Base-by-base conservation (phyloP, 1,284 basidiomycete genomes). In the Cryptococcus sp. region DNA sequence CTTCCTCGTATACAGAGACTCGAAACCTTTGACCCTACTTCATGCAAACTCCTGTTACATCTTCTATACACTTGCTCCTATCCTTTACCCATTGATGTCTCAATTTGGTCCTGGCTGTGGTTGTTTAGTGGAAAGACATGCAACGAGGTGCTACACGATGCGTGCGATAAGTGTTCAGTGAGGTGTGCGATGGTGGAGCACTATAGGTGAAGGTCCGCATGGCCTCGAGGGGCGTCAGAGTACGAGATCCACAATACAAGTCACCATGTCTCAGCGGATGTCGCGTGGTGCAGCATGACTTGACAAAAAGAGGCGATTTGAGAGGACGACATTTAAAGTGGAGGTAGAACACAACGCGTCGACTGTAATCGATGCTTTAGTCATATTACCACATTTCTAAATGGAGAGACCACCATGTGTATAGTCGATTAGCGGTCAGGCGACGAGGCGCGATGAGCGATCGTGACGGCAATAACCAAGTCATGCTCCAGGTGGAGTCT, bases 11-110 rank as follows among this genome's bases (percentile, higher is more conserved):
- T 39, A 47, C 41, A 54, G 25, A 41, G 16, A 39, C 22, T 35
- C 35, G 25, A 25, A 25, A 25, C 25, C 25, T 25, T 25, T 25
- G 25, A 25, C 25, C 25, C 25, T 25, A 17, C 40, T 19, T 20
- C 19, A 17, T 53, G 19, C 46, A 35, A 58, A 50, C 58, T 55
- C 54, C 60, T 61, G 55, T 55, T 55, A 61, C 50, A 52, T 57
- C 25, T 25, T 25, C 25, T 25, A 39, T 50, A 57, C 41, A 57
- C 27, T 41, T 47, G 49, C 55, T 25, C 40, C 50, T 43, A 50
- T 57, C 38, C 47, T 56, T 46, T 51, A 42, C 47, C 43, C 40
- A 25, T 35, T 51, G 25, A 19, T 19, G 49, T 22, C 47, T 39
- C 47, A 53, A 42, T 27, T 25, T 43, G 50, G 54, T 57, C 50